phyloP scores from a whole-genome alignment of 2,329 filamentous ascomycete genomes.

The Ophiostoma quercus region DNA sequence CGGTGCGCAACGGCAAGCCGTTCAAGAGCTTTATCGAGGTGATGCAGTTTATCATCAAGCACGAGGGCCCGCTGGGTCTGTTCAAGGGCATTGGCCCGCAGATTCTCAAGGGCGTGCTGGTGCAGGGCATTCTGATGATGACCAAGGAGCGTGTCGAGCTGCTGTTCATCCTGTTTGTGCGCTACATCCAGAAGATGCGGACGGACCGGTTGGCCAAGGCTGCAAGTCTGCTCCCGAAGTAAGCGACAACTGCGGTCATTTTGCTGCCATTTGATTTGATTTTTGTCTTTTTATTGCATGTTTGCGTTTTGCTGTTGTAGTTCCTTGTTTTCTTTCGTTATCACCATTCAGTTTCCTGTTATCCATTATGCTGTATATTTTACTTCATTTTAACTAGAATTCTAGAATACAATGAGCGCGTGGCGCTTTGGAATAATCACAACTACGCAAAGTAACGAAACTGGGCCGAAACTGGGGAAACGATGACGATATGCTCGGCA shows the following conservation, averaged over 20 bases:
- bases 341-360: constrained; percentile 5
- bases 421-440: background rate
- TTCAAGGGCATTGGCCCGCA: constrained; percentile 98
- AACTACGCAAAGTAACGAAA: background rate
- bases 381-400: background rate
- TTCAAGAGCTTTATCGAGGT: constrained; percentile 94
- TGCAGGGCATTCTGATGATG: constrained; percentile 98
- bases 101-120: constrained; percentile 83
- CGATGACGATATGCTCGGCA: constrained; percentile 4
- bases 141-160: constrained; percentile 95
- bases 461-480: background rate
- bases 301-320: background rate
- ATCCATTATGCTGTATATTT: background rate
- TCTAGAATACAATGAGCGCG: background rate
- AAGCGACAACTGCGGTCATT: background rate
- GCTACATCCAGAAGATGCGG: constrained; percentile 68
- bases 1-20: constrained; percentile 75
- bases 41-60: constrained; percentile 85
- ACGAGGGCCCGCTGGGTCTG: constrained; percentile 76
- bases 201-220: constrained; percentile 65
- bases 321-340: constrained; percentile 1
- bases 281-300: background rate
- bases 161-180: constrained; percentile 77
- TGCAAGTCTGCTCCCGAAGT: constrained; percentile 31
- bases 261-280: background rate